These are phyloP conservation scores for Xylaria bambusicola DNA, from an alignment of 495 filamentous ascomycete species.

Conservation along the genomic window DNA sequence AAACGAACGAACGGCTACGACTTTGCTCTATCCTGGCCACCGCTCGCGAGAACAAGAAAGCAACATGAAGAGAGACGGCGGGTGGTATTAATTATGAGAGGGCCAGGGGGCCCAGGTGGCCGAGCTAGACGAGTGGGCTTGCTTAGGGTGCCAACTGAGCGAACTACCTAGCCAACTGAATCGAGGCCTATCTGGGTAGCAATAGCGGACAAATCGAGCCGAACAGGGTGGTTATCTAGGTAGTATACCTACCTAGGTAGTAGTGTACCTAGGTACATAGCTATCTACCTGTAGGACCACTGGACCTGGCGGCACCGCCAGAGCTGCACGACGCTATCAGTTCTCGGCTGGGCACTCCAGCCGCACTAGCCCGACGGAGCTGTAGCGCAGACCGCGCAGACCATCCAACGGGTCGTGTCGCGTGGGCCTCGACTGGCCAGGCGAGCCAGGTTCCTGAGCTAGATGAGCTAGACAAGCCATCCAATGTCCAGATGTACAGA, in stretches of 20 bases:
- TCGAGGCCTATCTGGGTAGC: not conserved
- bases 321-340: constrained; percentile 21
- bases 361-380: constrained; percentile 15
- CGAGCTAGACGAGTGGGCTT: constrained; percentile 4
- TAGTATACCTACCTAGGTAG: too few species aligned
- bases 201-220: constrained; percentile 6
- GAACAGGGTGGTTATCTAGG: constrained; percentile 17
- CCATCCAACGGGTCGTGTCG: too few species aligned
- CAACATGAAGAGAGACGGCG: not conserved
- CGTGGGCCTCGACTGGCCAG: constrained; percentile 13
- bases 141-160: constrained; percentile 8
- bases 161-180: too few species aligned
- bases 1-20: constrained; percentile 18
- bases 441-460: constrained; percentile 15
- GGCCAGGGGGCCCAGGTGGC: too few species aligned
- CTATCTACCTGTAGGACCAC: not conserved
- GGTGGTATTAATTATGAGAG: not conserved
- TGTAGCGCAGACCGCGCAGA: not conserved
- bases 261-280: too few species aligned
- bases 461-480: constrained; percentile 23
- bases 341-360: constrained; percentile 14
- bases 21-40: constrained; percentile 15
- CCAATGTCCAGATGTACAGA: too few species aligned
- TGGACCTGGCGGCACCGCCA: too few species aligned
- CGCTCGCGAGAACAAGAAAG: not conserved